phyloP scores from a whole-genome alignment of 345 rosid genomes.

The Eucalyptus rudis region DNA sequence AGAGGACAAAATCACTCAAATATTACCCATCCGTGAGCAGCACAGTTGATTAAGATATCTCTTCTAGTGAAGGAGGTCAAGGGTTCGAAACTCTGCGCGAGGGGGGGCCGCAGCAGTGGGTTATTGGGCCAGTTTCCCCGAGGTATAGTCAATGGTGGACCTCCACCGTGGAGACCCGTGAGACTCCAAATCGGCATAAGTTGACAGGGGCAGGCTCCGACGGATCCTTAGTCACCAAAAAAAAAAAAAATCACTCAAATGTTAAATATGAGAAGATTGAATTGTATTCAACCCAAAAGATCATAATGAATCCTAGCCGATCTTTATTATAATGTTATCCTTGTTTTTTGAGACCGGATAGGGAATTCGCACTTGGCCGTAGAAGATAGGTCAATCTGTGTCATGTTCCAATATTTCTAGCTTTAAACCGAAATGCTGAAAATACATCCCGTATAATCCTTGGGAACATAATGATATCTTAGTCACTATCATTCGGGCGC shows the following conservation, averaged over 20 bases:
- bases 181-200: too few relatives aligned
- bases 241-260: background rate
- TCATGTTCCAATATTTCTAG: background rate
- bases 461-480: background rate
- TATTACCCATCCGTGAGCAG: background rate
- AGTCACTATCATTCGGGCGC: background rate
- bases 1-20: background rate
- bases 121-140: accelerated
- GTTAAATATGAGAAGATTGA: background rate
- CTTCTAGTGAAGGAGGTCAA: too few relatives aligned
- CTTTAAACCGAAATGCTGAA: background rate
- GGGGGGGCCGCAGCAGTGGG: accelerated
- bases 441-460: background rate
- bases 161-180: accelerated
- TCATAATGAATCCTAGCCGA: background rate
- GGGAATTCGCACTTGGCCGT: background rate
- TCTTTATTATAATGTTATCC: background rate
- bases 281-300: background rate
- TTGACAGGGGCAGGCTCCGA: accelerated
- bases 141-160: too few relatives aligned
- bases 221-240: accelerated
- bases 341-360: background rate
- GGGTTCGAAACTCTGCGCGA: too few relatives aligned
- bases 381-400: background rate
- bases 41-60: too few relatives aligned